Evolutionary conservation across 352 stramenopile genomes (phyloP), one percentile per base, ranked within the genome.

Genomic region (Poterioochromonas sp.): DNA sequence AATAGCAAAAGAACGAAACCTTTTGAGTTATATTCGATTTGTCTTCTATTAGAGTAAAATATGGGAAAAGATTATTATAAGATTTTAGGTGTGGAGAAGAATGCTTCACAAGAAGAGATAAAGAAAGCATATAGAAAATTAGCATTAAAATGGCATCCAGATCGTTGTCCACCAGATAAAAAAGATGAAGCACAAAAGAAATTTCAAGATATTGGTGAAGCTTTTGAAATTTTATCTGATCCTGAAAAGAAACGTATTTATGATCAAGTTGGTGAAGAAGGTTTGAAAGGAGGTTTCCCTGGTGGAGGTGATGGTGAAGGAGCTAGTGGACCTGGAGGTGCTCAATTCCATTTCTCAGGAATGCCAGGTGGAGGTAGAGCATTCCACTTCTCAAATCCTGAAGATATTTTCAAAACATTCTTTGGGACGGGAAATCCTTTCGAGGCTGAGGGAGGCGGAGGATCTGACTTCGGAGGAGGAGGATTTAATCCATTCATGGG

Each of bases 91-190:
- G 84, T 97, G 58, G 80, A 87, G 32, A 88, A 88, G 73, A 85
- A 88, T 64, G 87, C 89, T 12, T 87, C 83, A 22, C 86, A 94
- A 41, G 83, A 88, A 79, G 90, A 96, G 79, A 92, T 98, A 77
- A 93, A 96, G 86, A 97, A 97, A 81, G 92, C 94, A 82, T 98
- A 97, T 85, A 89, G 92, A 78, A 92, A 93, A 83, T 87, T 96
- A 65, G 91, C 91, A 49, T 92, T 97, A 82, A 90, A 94, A 80
- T 97, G 88, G 79, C 94, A 98, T 80, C 92, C 93, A 0, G 93
- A 97, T 85, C 73, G 43, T 76, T 78, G 63, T 26, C 43, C 51
- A 11, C 47, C 70, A 29, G 76, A 80, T 77, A 92, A 91, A 54
- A 76, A 84, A 39, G 85, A 85, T 39, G 88, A 92, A 80, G 89